Base-by-base conservation (phyloP, 192 early-diverging fungal genomes). In the Ramicandelaber brevisporus region DNA sequence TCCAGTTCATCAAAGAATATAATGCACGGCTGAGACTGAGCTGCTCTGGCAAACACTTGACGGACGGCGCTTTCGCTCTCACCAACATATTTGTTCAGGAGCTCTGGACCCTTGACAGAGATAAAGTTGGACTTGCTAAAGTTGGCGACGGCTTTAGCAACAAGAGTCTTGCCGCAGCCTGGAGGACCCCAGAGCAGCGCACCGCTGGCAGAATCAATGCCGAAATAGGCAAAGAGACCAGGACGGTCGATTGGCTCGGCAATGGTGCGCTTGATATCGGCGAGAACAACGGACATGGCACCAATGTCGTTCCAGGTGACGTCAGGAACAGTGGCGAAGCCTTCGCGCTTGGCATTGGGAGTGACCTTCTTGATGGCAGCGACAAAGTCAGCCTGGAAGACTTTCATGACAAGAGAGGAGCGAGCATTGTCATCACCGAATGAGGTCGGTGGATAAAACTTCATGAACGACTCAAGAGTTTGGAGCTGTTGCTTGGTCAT, bases 1-100 rank as follows among this genome's bases (percentile, higher is more conserved):
- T 98, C 93, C 12, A 98, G 53, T 48, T 98, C 87, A 39, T 98
- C 93, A 55, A 98, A 95, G 44, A 93, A 98, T 18, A 98, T 74
- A 2, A 98, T 77, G 41, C 93, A 98, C 8, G 93, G 88, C 7
- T 75, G 64, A 2, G 87, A 93, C 1, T 83, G 73, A 24, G 76
- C 68, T 4, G 92, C 92, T 14, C 92, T 63, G 14, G 76, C 62
- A 60, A 98, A 98, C 11, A 98, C 92, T 46, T 78, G 78, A 14
- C 92, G 73, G 10, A 98, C 70, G 3, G 81, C 85, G 15, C 88
- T 61, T 51, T 98, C 92, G 55, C 87, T 92, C 44, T 98, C 92
- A 27, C 92, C 92, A 2, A 98, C 92, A 38, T 93, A 98, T 59
- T 98, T 98, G 59, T 95, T 95, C 25, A 98, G 53, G 10, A 98